Evolutionary conservation across 164 flowering plant genomes (phyloP), one percentile per base, ranked within the genome.

Genomic region (Tinospora cordifolia): DNA sequence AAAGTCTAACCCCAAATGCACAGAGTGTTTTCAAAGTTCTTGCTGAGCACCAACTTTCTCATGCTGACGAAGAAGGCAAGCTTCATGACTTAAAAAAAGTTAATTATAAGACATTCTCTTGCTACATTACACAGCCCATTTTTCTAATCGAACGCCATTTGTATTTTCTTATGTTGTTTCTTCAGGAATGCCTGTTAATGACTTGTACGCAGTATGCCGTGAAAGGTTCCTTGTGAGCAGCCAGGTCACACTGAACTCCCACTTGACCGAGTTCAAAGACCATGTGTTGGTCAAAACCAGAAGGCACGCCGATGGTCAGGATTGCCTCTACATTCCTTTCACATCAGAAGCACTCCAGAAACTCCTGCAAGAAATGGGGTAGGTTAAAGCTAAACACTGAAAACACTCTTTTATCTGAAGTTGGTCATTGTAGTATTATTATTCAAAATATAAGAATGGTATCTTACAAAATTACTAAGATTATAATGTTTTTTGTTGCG

Each of bases 1-100:
- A 92, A 76, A 94, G 99, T 75, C 82, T 92, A 87, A 94, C 99
- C 47, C 96, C 99, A 25, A 94, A 94, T 85, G 98, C 97, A 41
- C 99, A 92, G 75, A 88, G 86, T 73, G 93, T 94, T 24, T 94
- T 92, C 79, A 88, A 81, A 83, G 88, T 92, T 80, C 87, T 94
- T 59, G 97, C 94, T 4, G 89, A 92, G 40, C 81, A 88, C 81
- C 98, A 90, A 72, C 71, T 92, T 49, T 82, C 92, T 40, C 89
- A 94, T 72, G 81, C 93, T 6, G 90, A 87, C 62, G 97, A 89
- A 82, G 97, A 88, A 84, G 99, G 99, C 71, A 80, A 81, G 83
- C 75, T 40, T 57, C 44, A 44, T 39, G 51, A 1, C 66, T 76
- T 64, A 59, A 41, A 40, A 38, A 59, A 41, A 40, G 26, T 22